Conservation (phyloP, 108 stramenopile species). For the Licmophora abbreviata region DNA sequence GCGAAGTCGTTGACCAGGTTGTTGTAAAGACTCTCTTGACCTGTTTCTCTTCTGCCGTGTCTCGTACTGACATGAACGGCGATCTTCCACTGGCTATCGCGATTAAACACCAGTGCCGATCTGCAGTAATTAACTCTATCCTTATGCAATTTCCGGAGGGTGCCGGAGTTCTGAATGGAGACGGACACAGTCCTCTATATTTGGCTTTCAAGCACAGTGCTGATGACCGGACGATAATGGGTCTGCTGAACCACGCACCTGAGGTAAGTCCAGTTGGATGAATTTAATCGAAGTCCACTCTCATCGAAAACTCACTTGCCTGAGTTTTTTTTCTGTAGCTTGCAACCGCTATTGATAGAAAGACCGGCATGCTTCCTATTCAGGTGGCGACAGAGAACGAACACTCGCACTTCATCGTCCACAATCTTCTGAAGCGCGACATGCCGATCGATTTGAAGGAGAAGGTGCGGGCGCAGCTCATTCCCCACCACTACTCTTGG, state of each 20-base stretch:
- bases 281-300: neutral
- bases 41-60: conserved; percentile 69
- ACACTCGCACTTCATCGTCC: conserved; percentile 81
- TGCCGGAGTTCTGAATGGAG: conserved; percentile 65
- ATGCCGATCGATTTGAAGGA: conserved; percentile 82
- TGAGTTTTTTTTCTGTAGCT: conserved; percentile 13
- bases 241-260: conserved; percentile 76
- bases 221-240: conserved; percentile 74
- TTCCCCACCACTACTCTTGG: conserved; percentile 85
- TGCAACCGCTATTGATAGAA: conserved; percentile 58
- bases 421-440: conserved; percentile 75
- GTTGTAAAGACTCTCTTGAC: conserved; percentile 83
- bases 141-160: conserved; percentile 74
- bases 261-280: conserved; percentile 34
- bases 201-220: conserved; percentile 74
- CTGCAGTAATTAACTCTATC: conserved; percentile 63
- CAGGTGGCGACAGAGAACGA: conserved; percentile 80
- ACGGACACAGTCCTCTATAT: conserved; percentile 70
- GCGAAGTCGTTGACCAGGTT: conserved; percentile 75
- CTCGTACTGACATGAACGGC: conserved; percentile 72
- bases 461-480: conserved; percentile 74
- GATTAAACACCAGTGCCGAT: conserved; percentile 64
- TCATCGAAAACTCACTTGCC: neutral
- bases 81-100: conserved; percentile 79
- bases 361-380: conserved; percentile 74